phyloP scores from a whole-genome alignment of 169 alveolate genomes.

The Plasmodium cynomolgi region DNA sequence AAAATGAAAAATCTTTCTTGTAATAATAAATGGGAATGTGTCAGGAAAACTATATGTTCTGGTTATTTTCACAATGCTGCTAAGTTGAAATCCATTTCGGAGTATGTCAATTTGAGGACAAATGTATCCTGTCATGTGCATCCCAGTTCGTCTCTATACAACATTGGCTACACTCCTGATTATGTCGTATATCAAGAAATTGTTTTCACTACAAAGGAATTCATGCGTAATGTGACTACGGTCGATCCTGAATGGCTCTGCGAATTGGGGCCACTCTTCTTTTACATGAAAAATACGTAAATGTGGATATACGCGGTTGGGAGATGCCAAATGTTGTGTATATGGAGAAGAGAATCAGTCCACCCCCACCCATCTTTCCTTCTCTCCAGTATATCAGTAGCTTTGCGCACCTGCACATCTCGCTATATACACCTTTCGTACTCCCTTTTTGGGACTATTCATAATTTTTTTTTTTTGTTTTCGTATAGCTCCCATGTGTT shows the following conservation, averaged over 20 bases:
- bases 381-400: not conserved
- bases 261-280: conserved; percentile 90
- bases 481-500: not conserved
- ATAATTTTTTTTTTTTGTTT: not conserved
- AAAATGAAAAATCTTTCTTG: conserved; percentile 74
- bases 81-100: conserved; percentile 98
- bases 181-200: conserved; percentile 99
- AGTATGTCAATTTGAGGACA: conserved; percentile 97
- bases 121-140: conserved; percentile 98
- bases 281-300: conserved; percentile 81
- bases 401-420: not conserved
- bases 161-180: conserved; percentile 99
- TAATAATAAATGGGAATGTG: conserved; percentile 81
- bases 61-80: conserved; percentile 99
- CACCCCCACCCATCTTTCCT: not conserved
- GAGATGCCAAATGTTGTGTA: not conserved
- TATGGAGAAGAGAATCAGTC: not conserved
- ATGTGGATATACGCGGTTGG: not conserved
- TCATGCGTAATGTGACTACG: conserved; percentile 97
- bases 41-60: conserved; percentile 97
- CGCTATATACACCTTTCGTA: not conserved
- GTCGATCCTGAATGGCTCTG: conserved; percentile 99
- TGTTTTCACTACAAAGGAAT: conserved; percentile 98
- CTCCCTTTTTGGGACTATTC: not conserved
- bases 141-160: conserved; percentile 98